A percentile compares a stretch with the other conserved stretches of the same genome.
These are phyloP conservation scores for Psidium friedrichsthalianum DNA, from an alignment of 345 rosid species.

Conservation along the genomic window DNA sequence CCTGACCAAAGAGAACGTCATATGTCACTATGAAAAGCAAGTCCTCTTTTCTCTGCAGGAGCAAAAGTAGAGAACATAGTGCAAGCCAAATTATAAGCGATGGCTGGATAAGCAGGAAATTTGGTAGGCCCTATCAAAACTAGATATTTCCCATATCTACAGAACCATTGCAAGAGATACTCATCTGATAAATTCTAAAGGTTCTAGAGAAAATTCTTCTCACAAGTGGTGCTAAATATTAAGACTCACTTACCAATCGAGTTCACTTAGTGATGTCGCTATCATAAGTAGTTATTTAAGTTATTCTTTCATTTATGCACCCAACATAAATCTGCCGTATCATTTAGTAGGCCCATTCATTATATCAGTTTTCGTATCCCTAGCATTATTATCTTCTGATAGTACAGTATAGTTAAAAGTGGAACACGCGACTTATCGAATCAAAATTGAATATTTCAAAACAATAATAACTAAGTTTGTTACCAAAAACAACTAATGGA, in stretches of 20 bases:
- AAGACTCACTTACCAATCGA: neutral
- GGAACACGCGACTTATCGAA: neutral
- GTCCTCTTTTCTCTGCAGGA: conserved; percentile 61
- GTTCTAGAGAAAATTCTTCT: neutral
- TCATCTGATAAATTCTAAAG: neutral
- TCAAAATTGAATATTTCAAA: neutral
- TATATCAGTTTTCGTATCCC: neutral
- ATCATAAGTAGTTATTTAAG: neutral
- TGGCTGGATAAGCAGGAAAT: neutral
- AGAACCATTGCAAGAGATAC: neutral
- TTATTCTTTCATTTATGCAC: neutral
- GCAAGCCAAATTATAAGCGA: neutral
- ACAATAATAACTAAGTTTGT: neutral
- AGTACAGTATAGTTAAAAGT: neutral
- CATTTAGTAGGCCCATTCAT: neutral
- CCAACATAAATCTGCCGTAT: neutral
- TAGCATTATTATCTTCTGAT: neutral
- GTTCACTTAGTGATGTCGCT: neutral
- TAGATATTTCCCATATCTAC: neutral
- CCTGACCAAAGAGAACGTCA: conserved; percentile 78
- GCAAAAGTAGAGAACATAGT: neutral
- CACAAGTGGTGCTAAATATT: neutral
- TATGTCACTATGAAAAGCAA: conserved; percentile 58
- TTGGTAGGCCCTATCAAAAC: neutral
- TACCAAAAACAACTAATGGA: neutral